Percentiles rank a stretch among this genome's conserved stretches.
Evolutionary conservation across 306 rosid species (phyloP).

Genomic region (Elaeagnus macrophylla): DNA sequence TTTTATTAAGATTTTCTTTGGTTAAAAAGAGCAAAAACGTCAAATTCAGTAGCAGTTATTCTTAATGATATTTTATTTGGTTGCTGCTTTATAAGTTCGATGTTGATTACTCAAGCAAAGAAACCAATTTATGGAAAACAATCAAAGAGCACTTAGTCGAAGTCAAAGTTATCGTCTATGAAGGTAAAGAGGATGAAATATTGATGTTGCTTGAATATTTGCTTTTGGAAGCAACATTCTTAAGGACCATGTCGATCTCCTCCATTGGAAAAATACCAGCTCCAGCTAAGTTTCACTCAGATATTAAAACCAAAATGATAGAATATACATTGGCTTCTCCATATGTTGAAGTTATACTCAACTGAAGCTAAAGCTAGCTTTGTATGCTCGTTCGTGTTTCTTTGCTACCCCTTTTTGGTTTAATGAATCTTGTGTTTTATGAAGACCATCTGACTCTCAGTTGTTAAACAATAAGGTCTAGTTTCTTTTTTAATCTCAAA

Average conservation of each 20-base stretch:
- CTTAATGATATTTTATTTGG: background rate
- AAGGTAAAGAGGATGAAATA: background rate
- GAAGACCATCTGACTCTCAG: no score
- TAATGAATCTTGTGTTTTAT: no score
- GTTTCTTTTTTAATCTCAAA: no score
- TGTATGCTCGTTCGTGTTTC: no score
- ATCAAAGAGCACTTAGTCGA: background rate
- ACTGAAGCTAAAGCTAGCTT: no score
- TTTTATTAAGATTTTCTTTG: no score
- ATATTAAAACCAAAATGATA: background rate
- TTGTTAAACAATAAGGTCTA: no score
- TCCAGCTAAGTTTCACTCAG: background rate
- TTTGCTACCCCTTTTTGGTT: no score
- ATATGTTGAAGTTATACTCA: background rate
- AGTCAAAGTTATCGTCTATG: background rate
- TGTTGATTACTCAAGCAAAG: background rate
- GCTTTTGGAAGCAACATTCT: background rate
- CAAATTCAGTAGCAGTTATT: no score
- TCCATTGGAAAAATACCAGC: background rate
- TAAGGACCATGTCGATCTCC: background rate
- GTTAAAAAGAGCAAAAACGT: no score
- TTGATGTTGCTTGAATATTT: background rate
- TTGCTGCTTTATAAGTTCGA: background rate
- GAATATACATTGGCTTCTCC: background rate
- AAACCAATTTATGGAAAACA: background rate